These are phyloP conservation scores for Phytophthora ramorum DNA, from an alignment of 352 stramenopile genomes.

Conservation along the genomic window DNA sequence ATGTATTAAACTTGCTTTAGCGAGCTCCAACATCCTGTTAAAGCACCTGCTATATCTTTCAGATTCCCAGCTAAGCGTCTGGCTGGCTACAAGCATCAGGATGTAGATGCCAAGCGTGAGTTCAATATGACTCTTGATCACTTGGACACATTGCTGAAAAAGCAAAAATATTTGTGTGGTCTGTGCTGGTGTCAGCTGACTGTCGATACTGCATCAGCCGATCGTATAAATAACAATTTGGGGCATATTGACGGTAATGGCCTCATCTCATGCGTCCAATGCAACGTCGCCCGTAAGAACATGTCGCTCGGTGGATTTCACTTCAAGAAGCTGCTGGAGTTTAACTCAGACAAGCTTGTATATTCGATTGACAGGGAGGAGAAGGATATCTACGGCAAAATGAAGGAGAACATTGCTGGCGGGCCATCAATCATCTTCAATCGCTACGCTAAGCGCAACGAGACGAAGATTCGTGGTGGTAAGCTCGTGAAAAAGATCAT, in stretches of 20 bases:
- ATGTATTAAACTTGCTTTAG: conserved; percentile 37
- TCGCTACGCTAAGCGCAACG: conserved; percentile 14
- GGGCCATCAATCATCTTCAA: conserved; percentile 6
- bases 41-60: conserved; percentile 11
- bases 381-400: conserved; percentile 12
- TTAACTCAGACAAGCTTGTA: conserved; percentile 9
- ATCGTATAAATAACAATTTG: conserved; percentile 16
- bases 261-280: conserved; percentile 28
- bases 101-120: conserved; percentile 18
- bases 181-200: conserved; percentile 27
- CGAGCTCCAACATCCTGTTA: conserved; percentile 8
- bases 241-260: conserved; percentile 15
- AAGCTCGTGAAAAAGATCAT: conserved; percentile 36
- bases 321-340: conserved; percentile 30
- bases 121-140: conserved; percentile 31
- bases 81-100: conserved; percentile 30
- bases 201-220: conserved; percentile 26
- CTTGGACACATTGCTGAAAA: conserved; percentile 20
- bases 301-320: conserved; percentile 31
- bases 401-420: conserved; percentile 8
- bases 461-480: conserved; percentile 27
- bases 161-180: conserved; percentile 29
- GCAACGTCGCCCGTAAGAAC: conserved; percentile 36
- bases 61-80: conserved; percentile 21
- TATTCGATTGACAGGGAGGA: conserved; percentile 11